Percentiles rank a stretch among this genome's conserved stretches.
Conservation (phyloP, 108 stramenopile species). For the Epithemia pelagica region DNA sequence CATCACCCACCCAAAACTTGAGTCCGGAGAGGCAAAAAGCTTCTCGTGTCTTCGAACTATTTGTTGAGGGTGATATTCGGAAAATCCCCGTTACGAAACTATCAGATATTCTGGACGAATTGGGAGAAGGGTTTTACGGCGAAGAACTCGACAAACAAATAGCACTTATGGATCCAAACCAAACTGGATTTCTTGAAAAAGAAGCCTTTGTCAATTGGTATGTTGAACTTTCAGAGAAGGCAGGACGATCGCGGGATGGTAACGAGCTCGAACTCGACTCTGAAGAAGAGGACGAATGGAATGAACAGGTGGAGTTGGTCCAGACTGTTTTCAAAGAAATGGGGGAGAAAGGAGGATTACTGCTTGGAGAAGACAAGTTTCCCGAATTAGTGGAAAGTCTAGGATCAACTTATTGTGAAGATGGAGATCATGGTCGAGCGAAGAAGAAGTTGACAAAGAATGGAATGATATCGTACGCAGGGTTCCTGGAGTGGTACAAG, state of each 20-base stretch:
- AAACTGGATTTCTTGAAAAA: constrained; percentile 34
- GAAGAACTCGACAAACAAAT: constrained; percentile 70
- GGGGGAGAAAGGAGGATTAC: constrained; percentile 9
- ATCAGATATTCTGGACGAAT: constrained; percentile 58
- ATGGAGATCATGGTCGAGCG: constrained; percentile 63
- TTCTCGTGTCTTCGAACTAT: constrained; percentile 36
- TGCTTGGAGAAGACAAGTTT: constrained; percentile 47
- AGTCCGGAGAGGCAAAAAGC: constrained; percentile 12
- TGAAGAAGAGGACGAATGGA: constrained; percentile 40
- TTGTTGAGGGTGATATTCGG: constrained; percentile 36
- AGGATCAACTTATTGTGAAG: constrained; percentile 83
- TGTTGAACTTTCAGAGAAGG: too few relatives aligned
- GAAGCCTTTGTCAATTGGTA: constrained; percentile 67
- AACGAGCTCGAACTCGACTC: constrained; percentile 32
- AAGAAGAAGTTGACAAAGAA: constrained; percentile 44
- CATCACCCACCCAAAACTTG: too few relatives aligned
- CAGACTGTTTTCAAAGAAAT: constrained; percentile 31
- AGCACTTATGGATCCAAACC: constrained; percentile 38
- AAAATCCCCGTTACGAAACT: constrained; percentile 39
- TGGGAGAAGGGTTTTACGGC: constrained; percentile 84
- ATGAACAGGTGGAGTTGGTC: constrained; percentile 59
- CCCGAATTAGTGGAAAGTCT: constrained; percentile 60
- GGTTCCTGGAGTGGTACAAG: constrained; percentile 77
- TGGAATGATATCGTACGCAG: constrained; percentile 19
- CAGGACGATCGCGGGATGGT: constrained; percentile 38